Evolutionary conservation across 2,329 filamentous ascomycete species (phyloP), one percentile per base, ranked within the genome.

Genomic region (Cadophora sp.): DNA sequence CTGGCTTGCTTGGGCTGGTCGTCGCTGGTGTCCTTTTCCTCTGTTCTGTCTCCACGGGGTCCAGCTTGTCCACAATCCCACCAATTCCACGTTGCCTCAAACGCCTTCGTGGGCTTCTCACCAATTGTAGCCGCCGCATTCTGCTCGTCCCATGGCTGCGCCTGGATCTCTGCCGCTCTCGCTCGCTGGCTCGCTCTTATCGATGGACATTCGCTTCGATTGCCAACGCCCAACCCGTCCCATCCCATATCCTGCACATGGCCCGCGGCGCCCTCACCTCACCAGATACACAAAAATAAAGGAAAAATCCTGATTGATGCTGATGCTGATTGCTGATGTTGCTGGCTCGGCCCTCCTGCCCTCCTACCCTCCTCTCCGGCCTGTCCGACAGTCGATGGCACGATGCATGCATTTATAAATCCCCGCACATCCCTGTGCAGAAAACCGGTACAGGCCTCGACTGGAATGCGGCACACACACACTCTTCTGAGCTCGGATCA

Each of bases 341-440:
- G 53, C 53, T 56, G 33, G 30, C 53, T 41, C 53, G 53, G 53
- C 30, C 53, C 30, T 56, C 53, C 18, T 20, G 22, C 20, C 53
- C 53, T 56, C 4, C 27, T 45, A 18, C 14, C 33, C 18, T 13
- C 30, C 6, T 36, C 27, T 33, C 53, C 53, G 13, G 33, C 53
- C n/a, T 56, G 53, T 36, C 53, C 53, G 53, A 39, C 30, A 18
- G 53, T 39, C 7, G 33, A 55, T 55, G 27, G 33, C 18, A 13
- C 22, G 22, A 53, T 18, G 51, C 30, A 55, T 56, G 53, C 53
- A 56, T 20, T 36, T 39, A 39, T 36, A 39, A 56, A 56, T 56
- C 53, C 53, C 53, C 30, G 53, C 51, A 8, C 33, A 56, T 39
- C 53, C 33, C 33, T 53, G 24, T 53, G 50, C 50, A 53, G 53